Percentiles rank a stretch among this genome's conserved stretches.
These are phyloP conservation scores for Gyrodon lividus DNA, from an alignment of 768 basidiomycete species.

Conservation along the genomic window DNA sequence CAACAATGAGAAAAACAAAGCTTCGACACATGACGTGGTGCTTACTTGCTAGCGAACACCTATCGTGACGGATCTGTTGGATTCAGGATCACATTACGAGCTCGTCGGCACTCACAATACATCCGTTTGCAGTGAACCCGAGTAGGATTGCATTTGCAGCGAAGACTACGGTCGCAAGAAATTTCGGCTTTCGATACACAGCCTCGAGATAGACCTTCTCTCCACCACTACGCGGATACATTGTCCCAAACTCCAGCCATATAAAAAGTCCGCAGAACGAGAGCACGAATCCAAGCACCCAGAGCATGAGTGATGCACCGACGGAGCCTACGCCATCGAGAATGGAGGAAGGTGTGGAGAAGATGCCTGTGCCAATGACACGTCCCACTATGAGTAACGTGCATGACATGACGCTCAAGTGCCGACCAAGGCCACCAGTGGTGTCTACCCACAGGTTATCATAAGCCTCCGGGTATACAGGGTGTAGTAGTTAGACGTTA, in stretches of 20 bases:
- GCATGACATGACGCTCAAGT: conserved; percentile 55
- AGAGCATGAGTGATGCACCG: conserved; percentile 63
- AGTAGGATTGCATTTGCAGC: conserved; percentile 47
- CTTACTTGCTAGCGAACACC: conserved; percentile 39
- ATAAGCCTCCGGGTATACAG: neutral
- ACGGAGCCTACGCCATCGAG: conserved; percentile 54
- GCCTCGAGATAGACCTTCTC: conserved; percentile 66
- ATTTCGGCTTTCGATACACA: conserved; percentile 46
- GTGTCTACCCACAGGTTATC: conserved; percentile 32
- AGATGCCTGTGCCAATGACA: conserved; percentile 64
- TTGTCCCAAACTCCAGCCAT: conserved; percentile 63
- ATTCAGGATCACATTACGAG: neutral
- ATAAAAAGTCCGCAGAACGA: conserved; percentile 61
- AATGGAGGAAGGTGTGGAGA: conserved; percentile 61
- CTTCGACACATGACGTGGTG: neutral
- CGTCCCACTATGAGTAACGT: conserved; percentile 56
- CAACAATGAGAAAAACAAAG: neutral
- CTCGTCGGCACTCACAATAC: conserved; percentile 40
- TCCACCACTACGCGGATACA: conserved; percentile 61
- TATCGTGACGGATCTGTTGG: conserved; percentile 1
- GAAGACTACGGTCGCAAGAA: conserved; percentile 49
- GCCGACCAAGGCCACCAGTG: conserved; percentile 57
- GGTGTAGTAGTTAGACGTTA: conserved; percentile 6
- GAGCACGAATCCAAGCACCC: conserved; percentile 59
- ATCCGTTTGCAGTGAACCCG: conserved; percentile 42